A percentile compares a stretch with the other conserved stretches of the same genome.
Evolutionary conservation across 2,329 filamentous ascomycete species (phyloP).

Genomic region (Colletotrichum lindemuthianum): DNA sequence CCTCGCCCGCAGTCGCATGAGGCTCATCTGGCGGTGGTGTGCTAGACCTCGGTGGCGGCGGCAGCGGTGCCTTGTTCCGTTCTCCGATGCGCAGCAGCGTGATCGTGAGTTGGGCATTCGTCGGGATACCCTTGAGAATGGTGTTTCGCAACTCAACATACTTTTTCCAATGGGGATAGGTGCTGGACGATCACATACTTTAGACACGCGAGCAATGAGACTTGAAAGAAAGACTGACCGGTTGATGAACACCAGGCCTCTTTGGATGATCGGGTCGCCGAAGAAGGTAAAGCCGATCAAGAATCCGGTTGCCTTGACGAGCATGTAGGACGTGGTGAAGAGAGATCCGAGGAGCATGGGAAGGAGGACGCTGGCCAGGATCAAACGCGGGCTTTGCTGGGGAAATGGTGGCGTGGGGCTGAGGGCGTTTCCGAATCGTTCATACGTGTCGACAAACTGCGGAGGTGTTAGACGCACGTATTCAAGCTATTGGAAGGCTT

Average conservation of each 20-base stretch:
- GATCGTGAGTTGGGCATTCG: constrained; percentile 84
- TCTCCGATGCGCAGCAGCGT: constrained; percentile 86
- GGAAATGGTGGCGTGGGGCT: constrained; percentile 74
- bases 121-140: constrained; percentile 82
- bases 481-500: fast-evolving
- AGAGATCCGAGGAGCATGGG: constrained; percentile 63
- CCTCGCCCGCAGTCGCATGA: constrained; percentile 56
- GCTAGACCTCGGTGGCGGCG: constrained; percentile 59
- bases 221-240: constrained; percentile 46
- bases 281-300: constrained; percentile 81
- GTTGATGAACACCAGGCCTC: constrained; percentile 68
- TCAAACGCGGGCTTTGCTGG: constrained; percentile 59
- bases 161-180: constrained; percentile 78
- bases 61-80: constrained; percentile 81
- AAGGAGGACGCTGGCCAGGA: constrained; percentile 62
- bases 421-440: constrained; percentile 64
- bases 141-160: constrained; percentile 79
- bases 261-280: constrained; percentile 76
- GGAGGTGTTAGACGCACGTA: fast-evolving
- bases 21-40: constrained; percentile 50
- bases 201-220: constrained; percentile 36
- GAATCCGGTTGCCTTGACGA: constrained; percentile 74
- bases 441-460: constrained; percentile 57
- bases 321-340: constrained; percentile 66
- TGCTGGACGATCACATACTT: constrained; percentile 43